Evolutionary conservation across 257 asterid genomes (phyloP).

Genomic region (Solanum ossicruentum): DNA sequence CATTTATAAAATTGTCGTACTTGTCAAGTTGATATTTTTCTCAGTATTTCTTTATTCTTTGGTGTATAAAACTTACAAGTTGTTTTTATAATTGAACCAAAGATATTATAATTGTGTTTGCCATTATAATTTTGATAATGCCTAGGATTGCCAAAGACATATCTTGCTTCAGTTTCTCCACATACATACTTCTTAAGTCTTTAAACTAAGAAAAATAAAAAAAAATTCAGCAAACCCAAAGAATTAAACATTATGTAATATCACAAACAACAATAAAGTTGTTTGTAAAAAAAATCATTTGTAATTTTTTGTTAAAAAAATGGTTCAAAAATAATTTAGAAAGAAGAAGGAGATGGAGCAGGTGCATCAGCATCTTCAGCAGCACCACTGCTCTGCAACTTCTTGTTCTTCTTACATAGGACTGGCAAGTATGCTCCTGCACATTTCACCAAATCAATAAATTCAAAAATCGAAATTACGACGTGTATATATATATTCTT

Average conservation of each 20-base stretch:
- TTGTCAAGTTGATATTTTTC: not conserved
- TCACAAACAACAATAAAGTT: not conserved
- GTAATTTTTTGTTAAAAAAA: not conserved
- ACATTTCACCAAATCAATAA: not conserved
- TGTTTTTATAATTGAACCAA: not conserved
- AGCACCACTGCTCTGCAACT: conserved; percentile 2
- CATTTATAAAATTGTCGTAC: no score
- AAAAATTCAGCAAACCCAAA: not conserved
- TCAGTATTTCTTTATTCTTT: no score
- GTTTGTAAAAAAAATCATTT: not conserved
- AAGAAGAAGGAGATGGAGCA: conserved; percentile 19
- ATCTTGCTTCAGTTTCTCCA: no score
- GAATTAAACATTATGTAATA: not conserved
- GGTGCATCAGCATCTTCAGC: conserved; percentile 12
- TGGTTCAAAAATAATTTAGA: not conserved
- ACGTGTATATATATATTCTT: no score
- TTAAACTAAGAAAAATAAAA: no score
- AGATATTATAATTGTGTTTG: no score
- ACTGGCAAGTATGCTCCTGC: conserved; percentile 5
- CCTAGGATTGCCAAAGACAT: no score
- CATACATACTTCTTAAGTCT: no score
- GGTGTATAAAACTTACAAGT: not conserved
- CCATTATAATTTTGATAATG: no score
- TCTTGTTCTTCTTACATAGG: conserved; percentile 2
- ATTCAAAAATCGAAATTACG: not conserved